Evolutionary conservation across 1,284 basidiomycete genomes (phyloP), one percentile per base, ranked within the genome.

Genomic region (Trametes sp.): DNA sequence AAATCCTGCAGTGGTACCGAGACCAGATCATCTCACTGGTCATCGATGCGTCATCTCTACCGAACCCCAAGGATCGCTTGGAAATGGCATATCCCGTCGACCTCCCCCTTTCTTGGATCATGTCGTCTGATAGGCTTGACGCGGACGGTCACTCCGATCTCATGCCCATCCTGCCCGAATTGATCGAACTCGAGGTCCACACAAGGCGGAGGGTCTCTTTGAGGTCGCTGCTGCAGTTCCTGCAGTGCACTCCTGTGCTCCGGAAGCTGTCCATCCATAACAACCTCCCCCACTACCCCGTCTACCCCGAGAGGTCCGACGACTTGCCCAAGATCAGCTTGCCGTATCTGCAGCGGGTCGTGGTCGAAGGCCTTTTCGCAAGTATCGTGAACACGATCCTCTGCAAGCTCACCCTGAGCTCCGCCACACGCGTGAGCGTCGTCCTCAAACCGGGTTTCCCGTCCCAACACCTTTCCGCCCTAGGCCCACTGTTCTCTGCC

Each of bases 161-260:
- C 2, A 9, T 49, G 21, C 53, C 49, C 2, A 4, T 36, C 26
- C 52, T 63, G 21, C 10, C 59, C 1, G 14, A 51, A 13, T 46
- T 66, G 29, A 23, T 28, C 16, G 42, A 45, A 4, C 48, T 66
- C 26, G 28, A 23, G 23, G 52, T 66, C 53, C 49, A 45, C 4
- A 44, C 36, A 19, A 51, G 36, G n/a, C 61, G 61, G n/a, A 21
- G 31, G 21, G n/a, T 61, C 9, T 66, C 61, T 41, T 24, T 31
- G 29, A 33, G 44, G 19, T 54, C 51, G 16, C 48, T 66, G 9
- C 28, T 66, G 10, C 21, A 38, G 21, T 49, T 66, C 36, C 38
- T 66, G n/a, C 54, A 57, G 8, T 44, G 23, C 36, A 58, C 58
- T 28, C 64, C 64, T 4, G 24, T 41, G 35, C 56, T 66, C 10